Evolutionary conservation across 2,329 filamentous ascomycete species (phyloP).

Genomic region (Penicillium expansum): DNA sequence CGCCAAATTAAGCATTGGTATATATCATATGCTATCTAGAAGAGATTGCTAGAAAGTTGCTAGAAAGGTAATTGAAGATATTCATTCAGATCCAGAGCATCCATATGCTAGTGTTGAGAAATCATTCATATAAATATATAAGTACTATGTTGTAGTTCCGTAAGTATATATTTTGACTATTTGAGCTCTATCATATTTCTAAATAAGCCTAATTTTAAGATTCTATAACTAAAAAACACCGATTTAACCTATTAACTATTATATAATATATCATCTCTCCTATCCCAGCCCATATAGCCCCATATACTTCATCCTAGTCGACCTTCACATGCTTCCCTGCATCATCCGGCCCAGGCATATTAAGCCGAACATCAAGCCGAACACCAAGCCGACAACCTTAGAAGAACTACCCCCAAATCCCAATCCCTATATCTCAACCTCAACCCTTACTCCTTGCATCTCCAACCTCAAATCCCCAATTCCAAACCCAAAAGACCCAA

Average conservation of each 20-base stretch:
- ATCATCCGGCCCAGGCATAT: background rate
- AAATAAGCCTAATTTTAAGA: background rate
- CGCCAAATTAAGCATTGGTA: background rate
- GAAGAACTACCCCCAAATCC: background rate
- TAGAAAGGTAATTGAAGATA: background rate
- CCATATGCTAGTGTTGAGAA: background rate
- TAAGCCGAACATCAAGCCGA: conserved; percentile 2
- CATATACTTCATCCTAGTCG: background rate
- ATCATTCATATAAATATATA: background rate
- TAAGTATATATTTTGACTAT: background rate
- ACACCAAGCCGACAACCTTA: background rate
- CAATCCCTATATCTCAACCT: background rate
- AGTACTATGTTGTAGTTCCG: too few species aligned
- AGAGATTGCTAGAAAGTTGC: too few species aligned
- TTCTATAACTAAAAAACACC: background rate
- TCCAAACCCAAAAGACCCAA: background rate
- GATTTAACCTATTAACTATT: too few species aligned
- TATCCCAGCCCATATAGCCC: background rate
- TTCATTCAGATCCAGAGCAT: background rate
- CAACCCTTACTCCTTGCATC: too few species aligned
- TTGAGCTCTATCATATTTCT: background rate
- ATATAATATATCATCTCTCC: background rate
- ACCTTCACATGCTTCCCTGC: conserved; percentile 5
- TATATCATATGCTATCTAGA: background rate
- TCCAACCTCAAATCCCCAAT: background rate